A percentile compares a stretch with the other conserved stretches of the same genome.
These are phyloP conservation scores for Fusarium phyllophilum DNA, from an alignment of 2,329 filamentous ascomycete species.

Conservation along the genomic window DNA sequence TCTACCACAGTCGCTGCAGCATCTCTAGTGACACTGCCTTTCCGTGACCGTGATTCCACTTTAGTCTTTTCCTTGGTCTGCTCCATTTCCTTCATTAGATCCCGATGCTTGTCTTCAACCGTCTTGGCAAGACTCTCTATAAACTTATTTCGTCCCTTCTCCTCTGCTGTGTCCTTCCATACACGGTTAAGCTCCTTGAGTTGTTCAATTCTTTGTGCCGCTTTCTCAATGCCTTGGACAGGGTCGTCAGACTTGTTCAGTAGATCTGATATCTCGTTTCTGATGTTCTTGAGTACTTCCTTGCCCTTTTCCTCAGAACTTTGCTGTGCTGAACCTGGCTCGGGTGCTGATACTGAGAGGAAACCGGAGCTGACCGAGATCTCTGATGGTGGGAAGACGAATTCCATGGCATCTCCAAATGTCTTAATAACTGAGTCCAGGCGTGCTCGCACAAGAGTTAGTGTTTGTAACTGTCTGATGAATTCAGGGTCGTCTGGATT, in stretches of 20 bases:
- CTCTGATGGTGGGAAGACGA: constrained; percentile 89
- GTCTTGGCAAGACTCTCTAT: constrained; percentile 83
- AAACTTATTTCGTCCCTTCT: constrained; percentile 83
- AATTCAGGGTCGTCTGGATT: constrained; percentile 67
- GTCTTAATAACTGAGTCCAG: constrained; percentile 89
- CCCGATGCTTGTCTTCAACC: constrained; percentile 78
- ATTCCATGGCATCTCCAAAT: constrained; percentile 96
- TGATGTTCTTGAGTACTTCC: constrained; percentile 76
- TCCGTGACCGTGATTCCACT: constrained; percentile 50
- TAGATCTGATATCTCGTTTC: constrained; percentile 76
- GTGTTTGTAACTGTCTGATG: constrained; percentile 81
- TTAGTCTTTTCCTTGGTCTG: constrained; percentile 52
- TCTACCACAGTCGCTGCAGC: constrained; percentile 42
- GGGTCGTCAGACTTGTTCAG: constrained; percentile 68
- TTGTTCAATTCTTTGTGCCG: constrained; percentile 77
- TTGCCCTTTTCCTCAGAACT: constrained; percentile 88
- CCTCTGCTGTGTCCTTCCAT: constrained; percentile 96
- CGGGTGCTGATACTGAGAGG: constrained; percentile 88
- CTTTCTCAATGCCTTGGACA: constrained; percentile 76
- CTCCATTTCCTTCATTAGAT: constrained; percentile 64
- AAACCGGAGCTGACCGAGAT: constrained; percentile 85
- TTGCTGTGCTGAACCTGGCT: constrained; percentile 70
- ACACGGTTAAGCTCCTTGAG: constrained; percentile 80
- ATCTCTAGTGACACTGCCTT: constrained; percentile 48
- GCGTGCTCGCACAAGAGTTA: constrained; percentile 83